Conservation (phyloP, 2,329 filamentous ascomycete genomes). For the Magnaporthiopsis incrustans region DNA sequence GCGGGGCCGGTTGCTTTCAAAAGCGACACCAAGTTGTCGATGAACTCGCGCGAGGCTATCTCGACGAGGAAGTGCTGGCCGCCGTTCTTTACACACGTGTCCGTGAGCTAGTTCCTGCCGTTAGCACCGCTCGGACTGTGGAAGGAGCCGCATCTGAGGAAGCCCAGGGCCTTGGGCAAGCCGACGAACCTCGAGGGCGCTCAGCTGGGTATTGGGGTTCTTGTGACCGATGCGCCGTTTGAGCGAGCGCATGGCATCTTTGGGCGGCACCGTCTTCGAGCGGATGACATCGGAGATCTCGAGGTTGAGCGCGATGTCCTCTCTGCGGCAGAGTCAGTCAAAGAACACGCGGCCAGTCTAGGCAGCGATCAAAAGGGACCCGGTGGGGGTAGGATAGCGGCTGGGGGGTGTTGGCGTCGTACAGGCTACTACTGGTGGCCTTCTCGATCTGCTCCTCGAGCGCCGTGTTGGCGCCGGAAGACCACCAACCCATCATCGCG, state of each 20-base stretch:
- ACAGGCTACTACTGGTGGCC: conserved; percentile 91
- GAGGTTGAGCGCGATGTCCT: conserved; percentile 94
- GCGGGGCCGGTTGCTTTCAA: conserved; percentile 70
- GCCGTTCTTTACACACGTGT: conserved; percentile 98
- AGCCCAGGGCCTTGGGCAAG: neutral
- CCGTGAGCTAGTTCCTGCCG: conserved; percentile 58
- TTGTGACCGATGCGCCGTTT: conserved; percentile 93
- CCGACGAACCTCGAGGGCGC: conserved; percentile 70
- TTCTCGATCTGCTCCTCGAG: conserved; percentile 96
- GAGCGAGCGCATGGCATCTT: conserved; percentile 94
- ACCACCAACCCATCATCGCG: conserved; percentile 90
- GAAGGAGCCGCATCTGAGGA: neutral
- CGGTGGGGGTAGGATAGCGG: neutral
- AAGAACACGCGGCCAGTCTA: conserved; percentile 1
- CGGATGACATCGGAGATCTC: conserved; percentile 97
- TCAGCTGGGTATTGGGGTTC: conserved; percentile 94
- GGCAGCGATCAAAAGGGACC: conserved; percentile 18
- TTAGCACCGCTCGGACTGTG: conserved; percentile 3
- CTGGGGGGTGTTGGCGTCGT: conserved; percentile 16
- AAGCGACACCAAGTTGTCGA: conserved; percentile 91
- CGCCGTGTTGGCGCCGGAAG: conserved; percentile 79
- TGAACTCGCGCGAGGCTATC: conserved; percentile 94
- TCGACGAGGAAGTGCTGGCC: conserved; percentile 90
- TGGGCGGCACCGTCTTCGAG: conserved; percentile 94
- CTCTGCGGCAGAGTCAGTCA: conserved; percentile 40